A percentile compares a stretch with the other conserved stretches of the same genome.
Evolutionary conservation across 2,329 filamentous ascomycete genomes (phyloP).

Genomic region (Fusarium gaditjirri): DNA sequence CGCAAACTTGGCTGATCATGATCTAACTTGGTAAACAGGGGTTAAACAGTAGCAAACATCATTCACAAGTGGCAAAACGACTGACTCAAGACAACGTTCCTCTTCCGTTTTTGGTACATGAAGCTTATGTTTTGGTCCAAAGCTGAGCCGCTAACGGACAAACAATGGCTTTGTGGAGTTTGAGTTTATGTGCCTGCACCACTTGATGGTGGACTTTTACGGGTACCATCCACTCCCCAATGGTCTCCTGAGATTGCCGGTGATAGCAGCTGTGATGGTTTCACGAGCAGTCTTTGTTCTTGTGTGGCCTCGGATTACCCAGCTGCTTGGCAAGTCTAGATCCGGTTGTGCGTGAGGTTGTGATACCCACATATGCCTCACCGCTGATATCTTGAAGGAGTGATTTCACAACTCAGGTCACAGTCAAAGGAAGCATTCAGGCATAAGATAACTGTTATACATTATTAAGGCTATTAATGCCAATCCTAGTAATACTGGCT

Average conservation of each 20-base stretch:
- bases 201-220: slow-evolving; percentile 3
- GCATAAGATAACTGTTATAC: slow-evolving; percentile 17
- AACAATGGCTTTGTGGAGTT: slow-evolving; percentile 11
- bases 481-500: slow-evolving; percentile 25
- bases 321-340: slow-evolving; percentile 13
- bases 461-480: slow-evolving; percentile 29
- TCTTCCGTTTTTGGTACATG: slow-evolving; percentile 12
- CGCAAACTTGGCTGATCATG: not conserved
- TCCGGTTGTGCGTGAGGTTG: not conserved
- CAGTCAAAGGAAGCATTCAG: not conserved
- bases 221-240: not conserved
- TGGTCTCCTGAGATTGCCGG: not conserved
- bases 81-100: slow-evolving; percentile 17
- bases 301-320: slow-evolving; percentile 1
- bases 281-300: slow-evolving; percentile 5
- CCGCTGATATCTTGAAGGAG: not conserved
- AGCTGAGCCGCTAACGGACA: slow-evolving; percentile 5
- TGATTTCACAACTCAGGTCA: not conserved
- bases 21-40: not conserved
- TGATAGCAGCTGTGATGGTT: not conserved
- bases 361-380: slow-evolving; percentile 14
- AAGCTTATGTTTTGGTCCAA: slow-evolving; percentile 5
- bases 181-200: slow-evolving; percentile 24
- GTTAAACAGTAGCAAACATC: not conserved
- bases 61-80: slow-evolving; percentile 9